phyloP scores from a whole-genome alignment of 257 asterid genomes.

The Solanum piurae region DNA sequence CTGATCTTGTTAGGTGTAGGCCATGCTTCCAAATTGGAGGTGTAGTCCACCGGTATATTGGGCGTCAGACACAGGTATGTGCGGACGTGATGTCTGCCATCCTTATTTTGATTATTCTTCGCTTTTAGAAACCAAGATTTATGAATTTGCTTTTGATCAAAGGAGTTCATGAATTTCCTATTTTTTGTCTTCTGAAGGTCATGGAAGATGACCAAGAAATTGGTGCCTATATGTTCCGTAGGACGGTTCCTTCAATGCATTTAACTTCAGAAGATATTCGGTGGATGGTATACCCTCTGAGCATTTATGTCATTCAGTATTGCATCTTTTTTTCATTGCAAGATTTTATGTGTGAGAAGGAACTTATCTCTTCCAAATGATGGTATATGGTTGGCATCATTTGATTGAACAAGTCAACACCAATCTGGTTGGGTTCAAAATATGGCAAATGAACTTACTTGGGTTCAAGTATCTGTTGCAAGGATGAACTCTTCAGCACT shows the following conservation, averaged over 20 bases:
- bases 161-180: neutral
- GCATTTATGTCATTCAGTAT: neutral
- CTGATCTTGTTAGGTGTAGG: constrained; percentile 71
- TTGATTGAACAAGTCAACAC: neutral
- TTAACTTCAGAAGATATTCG: constrained; percentile 90
- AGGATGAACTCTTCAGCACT: neutral
- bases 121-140: constrained; percentile 4
- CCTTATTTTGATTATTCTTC: neutral
- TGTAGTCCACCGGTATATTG: constrained; percentile 93
- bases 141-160: neutral
- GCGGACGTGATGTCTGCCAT: neutral
- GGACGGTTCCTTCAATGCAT: constrained; percentile 91
- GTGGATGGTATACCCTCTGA: constrained; percentile 56
- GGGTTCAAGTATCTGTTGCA: neutral
- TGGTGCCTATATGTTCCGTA: constrained; percentile 95
- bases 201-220: constrained; percentile 99
- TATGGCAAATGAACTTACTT: neutral
- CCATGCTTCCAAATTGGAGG: constrained; percentile 97
- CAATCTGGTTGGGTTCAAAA: neutral
- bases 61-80: constrained; percentile 92
- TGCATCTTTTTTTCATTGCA: neutral
- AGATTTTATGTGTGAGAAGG: neutral
- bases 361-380: neutral
- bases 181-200: constrained; percentile 42
- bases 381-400: neutral